Percentiles rank a stretch among this genome's conserved stretches.
Evolutionary conservation across 352 stramenopile genomes (phyloP).

Genomic region (Chrysophaeum taylorii): DNA sequence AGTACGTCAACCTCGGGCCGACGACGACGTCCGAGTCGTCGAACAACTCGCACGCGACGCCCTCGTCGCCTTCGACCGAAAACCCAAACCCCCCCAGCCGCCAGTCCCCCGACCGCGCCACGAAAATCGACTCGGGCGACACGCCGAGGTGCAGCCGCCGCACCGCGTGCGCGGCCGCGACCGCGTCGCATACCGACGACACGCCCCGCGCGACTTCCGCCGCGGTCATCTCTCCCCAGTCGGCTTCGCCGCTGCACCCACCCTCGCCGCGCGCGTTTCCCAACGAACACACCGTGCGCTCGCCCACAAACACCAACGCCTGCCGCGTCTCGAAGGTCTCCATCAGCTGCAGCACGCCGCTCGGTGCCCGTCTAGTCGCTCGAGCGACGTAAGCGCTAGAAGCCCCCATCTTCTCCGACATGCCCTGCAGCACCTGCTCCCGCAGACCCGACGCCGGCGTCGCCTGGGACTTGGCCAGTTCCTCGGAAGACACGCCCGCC

Average conservation of each 20-base stretch:
- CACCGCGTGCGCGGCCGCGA: neutral
- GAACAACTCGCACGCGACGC: neutral
- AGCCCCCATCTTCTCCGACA: neutral
- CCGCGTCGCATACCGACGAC: neutral
- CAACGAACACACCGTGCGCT: conserved; percentile 1
- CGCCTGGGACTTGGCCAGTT: neutral
- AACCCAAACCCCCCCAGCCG: conserved; percentile 3
- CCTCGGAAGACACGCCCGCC: neutral
- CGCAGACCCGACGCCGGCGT: neutral
- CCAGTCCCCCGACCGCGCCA: conserved; percentile 11
- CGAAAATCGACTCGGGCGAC: neutral
- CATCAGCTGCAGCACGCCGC: neutral
- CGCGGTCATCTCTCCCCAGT: neutral
- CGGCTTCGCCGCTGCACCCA: neutral
- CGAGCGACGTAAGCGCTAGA: neutral
- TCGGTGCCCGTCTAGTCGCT: neutral
- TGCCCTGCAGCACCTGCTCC: neutral
- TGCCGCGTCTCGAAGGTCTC: neutral
- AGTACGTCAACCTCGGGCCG: neutral
- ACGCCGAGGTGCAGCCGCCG: neutral
- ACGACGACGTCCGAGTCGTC: neutral
- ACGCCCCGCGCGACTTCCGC: neutral
- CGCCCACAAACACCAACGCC: neutral
- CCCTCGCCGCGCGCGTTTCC: neutral
- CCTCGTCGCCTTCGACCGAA: neutral